A percentile compares a stretch with the other conserved stretches of the same genome.
Conservation (phyloP, 1,284 basidiomycete species). For the Puccinia horiana region DNA sequence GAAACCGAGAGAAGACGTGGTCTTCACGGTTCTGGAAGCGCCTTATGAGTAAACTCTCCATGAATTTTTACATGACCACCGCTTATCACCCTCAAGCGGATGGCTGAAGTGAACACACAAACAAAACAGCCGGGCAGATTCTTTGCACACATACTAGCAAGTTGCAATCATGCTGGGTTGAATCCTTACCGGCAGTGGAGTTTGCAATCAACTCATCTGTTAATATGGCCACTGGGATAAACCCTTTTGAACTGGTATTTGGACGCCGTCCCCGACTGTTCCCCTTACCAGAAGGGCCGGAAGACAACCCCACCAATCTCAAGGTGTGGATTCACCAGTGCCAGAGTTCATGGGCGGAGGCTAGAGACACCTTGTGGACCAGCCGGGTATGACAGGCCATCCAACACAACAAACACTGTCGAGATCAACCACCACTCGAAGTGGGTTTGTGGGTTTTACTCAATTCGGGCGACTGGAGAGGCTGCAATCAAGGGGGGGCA, state of each 20-base stretch:
- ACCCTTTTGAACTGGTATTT: slow-evolving; percentile 50
- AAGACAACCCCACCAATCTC: not conserved
- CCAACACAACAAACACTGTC: slow-evolving; percentile 24
- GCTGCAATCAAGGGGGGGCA: too few species aligned
- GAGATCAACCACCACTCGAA: not conserved
- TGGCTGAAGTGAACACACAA: slow-evolving; percentile 51
- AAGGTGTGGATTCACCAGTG: not conserved
- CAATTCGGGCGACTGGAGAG: too few species aligned
- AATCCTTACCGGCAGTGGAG: too few species aligned
- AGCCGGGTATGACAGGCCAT: not conserved
- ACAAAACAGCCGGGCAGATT: slow-evolving; percentile 57
- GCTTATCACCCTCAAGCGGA: slow-evolving; percentile 53
- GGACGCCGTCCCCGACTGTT: slow-evolving; percentile 43
- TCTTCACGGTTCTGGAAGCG: slow-evolving; percentile 54
- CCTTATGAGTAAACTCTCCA: slow-evolving; percentile 28
- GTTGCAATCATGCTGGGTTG: too few species aligned
- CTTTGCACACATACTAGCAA: slow-evolving; percentile 50
- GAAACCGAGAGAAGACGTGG: slow-evolving; percentile 55
- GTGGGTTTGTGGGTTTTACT: not conserved
- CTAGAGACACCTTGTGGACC: not conserved
- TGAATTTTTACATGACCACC: not conserved
- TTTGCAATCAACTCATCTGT: too few species aligned
- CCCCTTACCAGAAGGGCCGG: not conserved
- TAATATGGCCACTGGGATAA: slow-evolving; percentile 50
- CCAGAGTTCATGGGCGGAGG: not conserved